Base-by-base conservation (phyloP, 352 stramenopile species). In the Saprolegnia parasitica region DNA sequence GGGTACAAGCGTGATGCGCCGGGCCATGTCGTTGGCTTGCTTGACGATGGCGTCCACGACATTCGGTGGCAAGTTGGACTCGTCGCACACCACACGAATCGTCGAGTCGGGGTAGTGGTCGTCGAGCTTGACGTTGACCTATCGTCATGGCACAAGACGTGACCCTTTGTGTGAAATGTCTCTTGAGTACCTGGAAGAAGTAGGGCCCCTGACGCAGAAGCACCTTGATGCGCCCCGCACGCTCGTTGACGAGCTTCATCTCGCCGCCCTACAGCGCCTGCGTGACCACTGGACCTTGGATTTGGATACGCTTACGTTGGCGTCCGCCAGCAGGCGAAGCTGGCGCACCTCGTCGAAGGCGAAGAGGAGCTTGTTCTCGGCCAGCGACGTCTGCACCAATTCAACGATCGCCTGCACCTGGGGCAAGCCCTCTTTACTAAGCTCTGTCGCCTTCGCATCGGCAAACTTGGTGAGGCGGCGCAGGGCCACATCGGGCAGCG, bases 41-140 rank as follows among this genome's bases (percentile, higher is more conserved):
- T 67, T 67, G 20, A 42, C 26, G 0, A 67, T 26, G 6, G 21
- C 20, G 21, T 49, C 58, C n/a, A 49, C 40, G 40, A 67, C 32
- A 10, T 37, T 55, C 11, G 58, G 29, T 15, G 56, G 56, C 9
- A 63, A 49, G 58, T 67, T 67, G 39, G 58, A 67, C 23, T 56
- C 58, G 45, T 67, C 58, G 42, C 58, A 67, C 13, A 21, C 23
- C 15, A 67, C 18, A 1, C 21, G 21, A 21, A 67, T 40, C 15
- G 58, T 21, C 42, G 58, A 67, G 40, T 67, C 58, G 20, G 58
- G 58, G 42, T 67, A 67, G 42, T 67, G 58, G 26, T 67, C 58
- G 45, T 67, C 58, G 18, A 67, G 39, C 26, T 67, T 67, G n/a
- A 67, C 54, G 58, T 67, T 67, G 39, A 40, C 58, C 58, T 67